phyloP scores from a whole-genome alignment of 352 stramenopile species.

The Phytophthora sansomeana region DNA sequence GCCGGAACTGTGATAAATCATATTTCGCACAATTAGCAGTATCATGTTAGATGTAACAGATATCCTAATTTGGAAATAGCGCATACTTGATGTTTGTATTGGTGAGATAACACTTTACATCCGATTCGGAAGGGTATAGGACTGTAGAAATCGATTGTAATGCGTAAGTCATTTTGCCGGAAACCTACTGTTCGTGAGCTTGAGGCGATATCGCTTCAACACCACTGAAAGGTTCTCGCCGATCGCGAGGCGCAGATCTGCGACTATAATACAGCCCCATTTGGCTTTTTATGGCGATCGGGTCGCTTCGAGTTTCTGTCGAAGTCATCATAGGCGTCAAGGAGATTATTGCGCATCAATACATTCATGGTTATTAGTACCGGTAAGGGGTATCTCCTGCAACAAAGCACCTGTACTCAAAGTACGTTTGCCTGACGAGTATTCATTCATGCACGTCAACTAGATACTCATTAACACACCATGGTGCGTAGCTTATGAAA shows the following conservation, averaged over 20 bases:
- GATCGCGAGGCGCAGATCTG: background rate
- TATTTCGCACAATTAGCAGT: background rate
- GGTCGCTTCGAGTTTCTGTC: background rate
- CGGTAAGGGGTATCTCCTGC: no score
- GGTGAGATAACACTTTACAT: background rate
- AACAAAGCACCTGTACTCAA: no score
- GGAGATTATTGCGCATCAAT: no score
- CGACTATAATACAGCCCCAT: background rate
- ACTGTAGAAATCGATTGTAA: background rate
- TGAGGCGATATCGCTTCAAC: background rate
- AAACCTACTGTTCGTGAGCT: slow-evolving; percentile 1
- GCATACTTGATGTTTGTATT: background rate
- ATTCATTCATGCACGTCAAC: no score
- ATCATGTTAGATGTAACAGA: background rate
- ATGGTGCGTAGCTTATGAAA: no score
- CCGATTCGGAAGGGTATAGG: background rate
- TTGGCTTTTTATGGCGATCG: background rate
- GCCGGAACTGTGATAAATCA: background rate
- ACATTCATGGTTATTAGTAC: no score
- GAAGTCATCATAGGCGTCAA: no score
- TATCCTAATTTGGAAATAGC: background rate
- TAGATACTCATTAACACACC: no score
- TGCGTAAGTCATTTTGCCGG: background rate
- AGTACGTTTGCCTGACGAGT: no score
- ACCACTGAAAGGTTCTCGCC: background rate